Conservation (phyloP, 1,284 basidiomycete species). For the Trichosporon faecale region DNA sequence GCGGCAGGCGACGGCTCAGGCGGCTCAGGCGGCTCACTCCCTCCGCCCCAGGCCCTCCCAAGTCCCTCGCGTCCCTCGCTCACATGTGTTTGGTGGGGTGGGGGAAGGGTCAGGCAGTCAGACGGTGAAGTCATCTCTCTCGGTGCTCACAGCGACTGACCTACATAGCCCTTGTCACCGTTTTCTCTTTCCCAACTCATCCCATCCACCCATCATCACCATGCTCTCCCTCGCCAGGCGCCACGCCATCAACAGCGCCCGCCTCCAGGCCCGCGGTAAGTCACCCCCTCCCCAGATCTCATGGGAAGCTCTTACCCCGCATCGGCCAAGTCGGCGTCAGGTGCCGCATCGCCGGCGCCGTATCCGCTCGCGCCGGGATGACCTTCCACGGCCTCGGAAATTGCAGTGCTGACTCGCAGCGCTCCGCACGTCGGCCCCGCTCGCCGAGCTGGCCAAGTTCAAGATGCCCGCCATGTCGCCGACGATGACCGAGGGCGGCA, state of each 20-base stretch:
- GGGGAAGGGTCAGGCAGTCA: not conserved
- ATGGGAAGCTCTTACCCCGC: too few relatives aligned
- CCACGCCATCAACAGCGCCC: constrained; percentile 31
- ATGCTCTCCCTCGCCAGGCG: constrained; percentile 50
- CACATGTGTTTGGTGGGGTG: constrained; percentile 5
- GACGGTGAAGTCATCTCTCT: not conserved
- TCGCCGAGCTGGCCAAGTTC: constrained; percentile 80
- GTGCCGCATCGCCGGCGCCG: not conserved
- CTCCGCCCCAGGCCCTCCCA: not conserved
- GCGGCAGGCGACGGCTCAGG: not conserved
- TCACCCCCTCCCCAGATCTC: constrained; percentile 11
- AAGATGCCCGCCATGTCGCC: constrained; percentile 99
- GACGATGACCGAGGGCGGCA: constrained; percentile 99
- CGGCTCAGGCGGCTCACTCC: not conserved
- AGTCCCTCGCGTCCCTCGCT: not conserved
- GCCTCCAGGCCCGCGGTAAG: constrained; percentile 37
- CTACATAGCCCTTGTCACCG: not conserved
- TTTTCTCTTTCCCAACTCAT: not conserved
- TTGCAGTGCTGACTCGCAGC: constrained; percentile 56
- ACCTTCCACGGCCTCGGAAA: not conserved
- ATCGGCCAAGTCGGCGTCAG: not conserved
- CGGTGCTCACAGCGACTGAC: not conserved
- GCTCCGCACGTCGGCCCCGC: constrained; percentile 73
- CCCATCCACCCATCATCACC: constrained; percentile 15
- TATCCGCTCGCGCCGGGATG: not conserved